phyloP scores from a whole-genome alignment of 2,329 filamentous ascomycete species.

The Tolypocladium ophioglossoides region DNA sequence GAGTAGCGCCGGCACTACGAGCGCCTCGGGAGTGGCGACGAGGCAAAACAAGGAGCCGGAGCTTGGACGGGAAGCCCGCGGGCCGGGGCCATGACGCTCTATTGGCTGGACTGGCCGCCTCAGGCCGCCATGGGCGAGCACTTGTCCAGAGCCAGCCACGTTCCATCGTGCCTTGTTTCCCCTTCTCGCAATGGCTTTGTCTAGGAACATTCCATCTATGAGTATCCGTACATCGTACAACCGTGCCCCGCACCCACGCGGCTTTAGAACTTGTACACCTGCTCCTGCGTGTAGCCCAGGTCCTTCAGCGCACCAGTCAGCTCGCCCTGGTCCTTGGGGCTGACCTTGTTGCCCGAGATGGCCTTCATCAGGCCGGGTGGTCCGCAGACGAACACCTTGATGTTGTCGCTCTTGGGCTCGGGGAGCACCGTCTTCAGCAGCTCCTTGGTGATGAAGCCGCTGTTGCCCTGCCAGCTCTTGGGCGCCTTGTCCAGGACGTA shows the following conservation, averaged over 20 bases:
- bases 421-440: conserved; percentile 90
- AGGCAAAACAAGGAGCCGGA: too few species aligned
- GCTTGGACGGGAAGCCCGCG: too few species aligned
- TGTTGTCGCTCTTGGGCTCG: conserved; percentile 80
- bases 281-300: conserved; percentile 57
- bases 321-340: conserved; percentile 90
- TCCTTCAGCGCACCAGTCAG: conserved; percentile 73
- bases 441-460: conserved; percentile 81
- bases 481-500: conserved; percentile 80
- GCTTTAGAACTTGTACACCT: conserved; percentile 85
- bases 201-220: not conserved
- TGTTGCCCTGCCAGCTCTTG: conserved; percentile 67
- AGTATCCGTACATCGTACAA: not conserved
- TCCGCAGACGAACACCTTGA: conserved; percentile 95
- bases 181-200: not conserved
- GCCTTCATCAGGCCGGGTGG: conserved; percentile 91
- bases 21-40: too few species aligned
- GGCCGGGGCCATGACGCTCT: too few species aligned
- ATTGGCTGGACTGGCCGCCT: too few species aligned
- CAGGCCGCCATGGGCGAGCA: too few species aligned
- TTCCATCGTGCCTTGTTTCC: too few species aligned
- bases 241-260: not conserved
- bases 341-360: conserved; percentile 80
- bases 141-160: too few species aligned
- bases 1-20: too few species aligned